phyloP scores from a whole-genome alignment of 2,329 filamentous ascomycete genomes.

The Sclerotinia glacialis region DNA sequence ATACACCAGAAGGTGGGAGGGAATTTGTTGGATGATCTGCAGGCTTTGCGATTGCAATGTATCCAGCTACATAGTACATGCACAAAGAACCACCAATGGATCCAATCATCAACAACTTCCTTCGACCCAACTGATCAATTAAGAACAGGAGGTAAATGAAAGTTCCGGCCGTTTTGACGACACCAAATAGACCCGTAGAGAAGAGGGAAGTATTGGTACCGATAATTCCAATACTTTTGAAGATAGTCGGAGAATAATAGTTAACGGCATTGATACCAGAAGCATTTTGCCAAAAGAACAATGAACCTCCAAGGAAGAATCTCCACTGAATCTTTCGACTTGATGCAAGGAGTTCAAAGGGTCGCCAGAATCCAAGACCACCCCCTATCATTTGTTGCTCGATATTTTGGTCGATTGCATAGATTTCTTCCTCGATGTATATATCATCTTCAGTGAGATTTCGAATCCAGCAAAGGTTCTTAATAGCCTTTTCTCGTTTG shows the following conservation, averaged over 20 bases:
- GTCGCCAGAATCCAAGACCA: slow-evolving; percentile 74
- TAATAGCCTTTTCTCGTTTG: slow-evolving; percentile 55
- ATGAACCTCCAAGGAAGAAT: slow-evolving; percentile 14
- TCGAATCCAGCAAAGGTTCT: slow-evolving; percentile 62
- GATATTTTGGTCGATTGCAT: slow-evolving; percentile 66
- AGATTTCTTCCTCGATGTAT: slow-evolving; percentile 72
- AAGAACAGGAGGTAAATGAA: slow-evolving; percentile 53
- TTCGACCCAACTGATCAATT: slow-evolving; percentile 57
- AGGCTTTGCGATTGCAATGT: slow-evolving; percentile 29
- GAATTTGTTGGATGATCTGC: slow-evolving; percentile 18
- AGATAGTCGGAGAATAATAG: slow-evolving; percentile 32
- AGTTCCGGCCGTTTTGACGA: slow-evolving; percentile 29
- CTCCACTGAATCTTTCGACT: slow-evolving; percentile 10
- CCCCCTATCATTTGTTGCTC: slow-evolving; percentile 61
- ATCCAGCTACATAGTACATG: slow-evolving; percentile 34
- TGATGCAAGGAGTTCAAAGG: slow-evolving; percentile 46
- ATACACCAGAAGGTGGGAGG: slow-evolving; percentile 46
- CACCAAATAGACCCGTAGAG: slow-evolving; percentile 29
- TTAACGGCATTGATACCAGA: slow-evolving; percentile 33
- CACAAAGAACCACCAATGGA: slow-evolving; percentile 25
- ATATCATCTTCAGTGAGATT: slow-evolving; percentile 54
- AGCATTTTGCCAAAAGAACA: slow-evolving; percentile 34
- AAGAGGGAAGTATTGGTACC: slow-evolving; percentile 30
- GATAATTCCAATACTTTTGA: slow-evolving; percentile 30
- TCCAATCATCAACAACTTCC: slow-evolving; percentile 42